Evolutionary conservation across 2,329 filamentous ascomycete genomes (phyloP), one percentile per base, ranked within the genome.

Genomic region (Claviceps sorghi): DNA sequence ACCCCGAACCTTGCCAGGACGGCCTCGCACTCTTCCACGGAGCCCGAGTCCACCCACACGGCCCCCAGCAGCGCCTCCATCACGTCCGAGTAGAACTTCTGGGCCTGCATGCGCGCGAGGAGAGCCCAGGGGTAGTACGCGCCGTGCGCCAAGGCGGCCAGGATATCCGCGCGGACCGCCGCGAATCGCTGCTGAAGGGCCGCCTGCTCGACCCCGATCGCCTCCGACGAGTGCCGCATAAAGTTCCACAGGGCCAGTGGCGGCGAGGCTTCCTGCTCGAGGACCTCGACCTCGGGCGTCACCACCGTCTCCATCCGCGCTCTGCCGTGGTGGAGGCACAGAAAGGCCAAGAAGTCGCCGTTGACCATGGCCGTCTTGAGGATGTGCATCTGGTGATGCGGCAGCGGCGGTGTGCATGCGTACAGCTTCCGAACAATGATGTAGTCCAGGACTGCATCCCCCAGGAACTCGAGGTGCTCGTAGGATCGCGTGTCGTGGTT

Each of bases 401-500:
- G 53, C 0, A 80, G 61, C 3, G 74, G 68, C 0, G 69, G 67
- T 2, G 63, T 57, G 13, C 65, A 57, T 2, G 63, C 60, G 64
- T 79, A 85, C 6, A 91, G 68, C n/a, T 69, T 72, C 0, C 69
- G 71, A 8, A 87, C 80, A 48, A 96, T 71, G 52, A 95, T 71
- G 58, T 82, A 77, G 65, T 97, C 91, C 0, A 97, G 78, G 2
- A 96, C 72, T 0, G 88, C 79, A 59, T 97, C 91, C 1, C 91
- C 91, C 0, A 96, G 70, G 60, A 93, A 95, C 62, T 96, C 91
- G 1, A 96, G 76, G 0, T 89, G 79, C 58, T 96, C 86, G 13
- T 80, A 75, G 0, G 69, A 68, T 46, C 61, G 59, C 15, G 57
- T 55, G 1, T 56, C 53, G 22, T 67, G 72, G 2, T 72, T 71